Evolutionary conservation across 2,329 filamentous ascomycete genomes (phyloP).

Genomic region (Colletotrichum eremochloae): DNA sequence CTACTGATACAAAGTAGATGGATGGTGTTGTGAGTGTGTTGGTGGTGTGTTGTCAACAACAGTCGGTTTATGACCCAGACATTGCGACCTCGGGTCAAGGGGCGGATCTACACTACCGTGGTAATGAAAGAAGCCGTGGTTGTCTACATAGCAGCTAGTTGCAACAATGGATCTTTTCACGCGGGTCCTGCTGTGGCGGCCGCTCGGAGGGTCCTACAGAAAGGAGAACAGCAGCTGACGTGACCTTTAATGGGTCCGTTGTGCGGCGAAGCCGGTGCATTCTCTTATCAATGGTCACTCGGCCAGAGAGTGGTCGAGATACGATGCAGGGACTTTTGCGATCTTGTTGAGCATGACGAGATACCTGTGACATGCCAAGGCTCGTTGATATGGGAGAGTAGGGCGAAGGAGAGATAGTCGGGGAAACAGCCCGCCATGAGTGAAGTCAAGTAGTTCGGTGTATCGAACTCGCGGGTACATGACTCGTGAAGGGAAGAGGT

Average conservation of each 20-base stretch:
- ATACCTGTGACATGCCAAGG: conserved; percentile 29
- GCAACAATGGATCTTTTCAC: conserved; percentile 13
- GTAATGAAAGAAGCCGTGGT: background rate
- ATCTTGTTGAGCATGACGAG: conserved; percentile 31
- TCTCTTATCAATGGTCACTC: conserved; percentile 30
- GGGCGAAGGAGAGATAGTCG: conserved; percentile 18
- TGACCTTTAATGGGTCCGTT: conserved; percentile 32
- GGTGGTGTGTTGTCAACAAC: background rate
- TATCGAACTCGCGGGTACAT: conserved; percentile 22
- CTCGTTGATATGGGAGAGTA: conserved; percentile 13
- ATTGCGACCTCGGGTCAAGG: conserved; percentile 18
- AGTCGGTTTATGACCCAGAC: background rate
- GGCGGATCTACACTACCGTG: background rate
- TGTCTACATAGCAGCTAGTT: background rate
- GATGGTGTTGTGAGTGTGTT: background rate
- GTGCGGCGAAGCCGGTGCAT: conserved; percentile 33
- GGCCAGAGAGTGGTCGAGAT: conserved; percentile 27
- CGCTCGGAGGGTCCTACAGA: conserved; percentile 17
- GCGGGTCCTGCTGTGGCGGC: conserved; percentile 22
- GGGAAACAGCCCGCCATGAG: conserved; percentile 22
- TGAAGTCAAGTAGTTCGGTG: conserved; percentile 25
- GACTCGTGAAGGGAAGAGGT: conserved; percentile 28
- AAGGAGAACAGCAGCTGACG: conserved; percentile 21
- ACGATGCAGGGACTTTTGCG: conserved; percentile 38
- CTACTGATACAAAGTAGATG: background rate